Conservation (phyloP, 1,284 basidiomycete species). For the Irpex lacteus region DNA sequence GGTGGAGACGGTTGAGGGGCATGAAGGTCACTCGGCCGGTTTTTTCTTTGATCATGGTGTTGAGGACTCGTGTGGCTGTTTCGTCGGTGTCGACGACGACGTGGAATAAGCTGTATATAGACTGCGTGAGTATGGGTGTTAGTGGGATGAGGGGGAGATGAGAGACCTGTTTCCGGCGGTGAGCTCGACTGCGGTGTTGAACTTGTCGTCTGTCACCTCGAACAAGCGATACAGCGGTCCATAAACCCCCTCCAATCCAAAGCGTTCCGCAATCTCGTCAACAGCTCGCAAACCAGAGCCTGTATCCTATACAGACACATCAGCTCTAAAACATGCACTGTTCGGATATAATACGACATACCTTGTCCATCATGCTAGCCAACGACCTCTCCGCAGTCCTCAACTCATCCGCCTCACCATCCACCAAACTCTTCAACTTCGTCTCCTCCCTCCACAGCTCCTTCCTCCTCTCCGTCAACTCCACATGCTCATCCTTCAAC, state of each 20-base stretch:
- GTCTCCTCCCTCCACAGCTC: constrained; percentile 96
- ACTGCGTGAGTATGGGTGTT: constrained; percentile 3
- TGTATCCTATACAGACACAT: constrained; percentile 64
- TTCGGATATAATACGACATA: constrained; percentile 30
- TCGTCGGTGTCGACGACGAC: constrained; percentile 96
- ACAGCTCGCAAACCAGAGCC: constrained; percentile 85
- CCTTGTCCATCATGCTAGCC: constrained; percentile 94
- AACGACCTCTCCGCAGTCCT: constrained; percentile 78
- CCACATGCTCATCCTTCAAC: constrained; percentile 72
- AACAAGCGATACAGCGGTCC: constrained; percentile 95
- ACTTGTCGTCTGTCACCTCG: constrained; percentile 85
- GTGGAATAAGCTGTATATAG: constrained; percentile 82
- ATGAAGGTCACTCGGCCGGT: constrained; percentile 97
- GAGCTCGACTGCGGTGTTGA: constrained; percentile 91
- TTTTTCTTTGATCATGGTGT: constrained; percentile 90
- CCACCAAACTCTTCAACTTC: constrained; percentile 76
- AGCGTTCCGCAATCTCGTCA: constrained; percentile 74
- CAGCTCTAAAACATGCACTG: neutral
- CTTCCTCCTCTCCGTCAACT: constrained; percentile 80
- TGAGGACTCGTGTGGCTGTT: constrained; percentile 85
- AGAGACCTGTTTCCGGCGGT: constrained; percentile 96
- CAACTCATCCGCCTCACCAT: constrained; percentile 78
- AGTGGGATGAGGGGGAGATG: too few species aligned
- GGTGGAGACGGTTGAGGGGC: constrained; percentile 95
- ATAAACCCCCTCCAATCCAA: constrained; percentile 79